These are phyloP conservation scores for Coelastrella sp. DNA, from an alignment of 139 green algal genomes.

Conservation along the genomic window DNA sequence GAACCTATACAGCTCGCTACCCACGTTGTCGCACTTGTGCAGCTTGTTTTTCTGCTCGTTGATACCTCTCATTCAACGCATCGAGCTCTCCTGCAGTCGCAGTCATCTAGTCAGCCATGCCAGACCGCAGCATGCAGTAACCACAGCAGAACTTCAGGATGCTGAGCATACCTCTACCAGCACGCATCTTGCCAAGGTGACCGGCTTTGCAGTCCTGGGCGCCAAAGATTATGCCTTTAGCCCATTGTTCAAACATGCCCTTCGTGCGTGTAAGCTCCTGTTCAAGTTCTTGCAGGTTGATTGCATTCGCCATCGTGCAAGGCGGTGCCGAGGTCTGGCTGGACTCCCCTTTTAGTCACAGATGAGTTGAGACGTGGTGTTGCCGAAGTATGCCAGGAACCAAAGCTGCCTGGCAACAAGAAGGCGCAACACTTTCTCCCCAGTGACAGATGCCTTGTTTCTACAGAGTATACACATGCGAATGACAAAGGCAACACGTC, in stretches of 20 bases:
- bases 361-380: background rate
- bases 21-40: constrained; percentile 43
- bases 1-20: background rate
- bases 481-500: no score
- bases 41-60: constrained; percentile 32
- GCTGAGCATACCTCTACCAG: constrained; percentile 13
- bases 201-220: constrained; percentile 27
- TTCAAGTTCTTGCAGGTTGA: constrained; percentile 40
- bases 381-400: background rate
- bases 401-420: no score
- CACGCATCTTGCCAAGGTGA: background rate
- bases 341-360: background rate
- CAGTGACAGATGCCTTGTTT: no score
- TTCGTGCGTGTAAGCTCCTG: constrained; percentile 35
- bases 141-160: background rate
- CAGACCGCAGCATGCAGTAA: no score
- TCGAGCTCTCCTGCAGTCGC: constrained; percentile 22
- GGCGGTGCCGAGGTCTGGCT: no score
- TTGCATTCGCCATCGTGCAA: constrained; percentile 29
- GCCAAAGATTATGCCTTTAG: background rate
- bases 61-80: constrained; percentile 20
- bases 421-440: no score
- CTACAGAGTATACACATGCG: no score
- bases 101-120: no score
- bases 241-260: constrained; percentile 35